Conservation (phyloP, 148 eudicot species). For the Heliosperma pusillum region DNA sequence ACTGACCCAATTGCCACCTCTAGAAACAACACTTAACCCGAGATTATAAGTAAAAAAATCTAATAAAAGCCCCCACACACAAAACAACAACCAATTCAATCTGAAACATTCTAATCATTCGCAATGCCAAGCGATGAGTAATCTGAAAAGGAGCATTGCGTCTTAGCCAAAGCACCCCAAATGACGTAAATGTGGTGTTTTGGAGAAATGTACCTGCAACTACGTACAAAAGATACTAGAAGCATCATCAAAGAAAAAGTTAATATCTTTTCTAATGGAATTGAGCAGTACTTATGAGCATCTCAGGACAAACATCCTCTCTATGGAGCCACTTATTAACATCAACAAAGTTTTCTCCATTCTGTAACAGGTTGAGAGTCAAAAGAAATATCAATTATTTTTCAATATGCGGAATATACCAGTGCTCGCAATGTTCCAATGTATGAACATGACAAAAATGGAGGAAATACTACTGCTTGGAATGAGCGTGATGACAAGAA, state of each 20-base stretch:
- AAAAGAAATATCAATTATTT: background rate
- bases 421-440: background rate
- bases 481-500: too few species aligned
- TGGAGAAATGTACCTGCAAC: background rate
- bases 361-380: background rate
- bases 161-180: too few species aligned
- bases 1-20: too few species aligned
- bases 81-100: too few species aligned
- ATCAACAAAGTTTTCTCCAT: background rate
- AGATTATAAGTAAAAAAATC: too few species aligned
- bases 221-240: background rate
- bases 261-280: background rate
- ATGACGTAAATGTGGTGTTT: background rate
- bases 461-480: too few species aligned
- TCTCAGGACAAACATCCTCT: background rate
- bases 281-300: background rate
- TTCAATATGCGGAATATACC: background rate
- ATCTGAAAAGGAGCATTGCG: too few species aligned
- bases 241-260: background rate
- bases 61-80: too few species aligned
- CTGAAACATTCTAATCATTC: too few species aligned
- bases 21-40: too few species aligned
- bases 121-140: too few species aligned
- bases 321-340: background rate
- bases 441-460: too few species aligned